Evolutionary conservation across 2,329 filamentous ascomycete genomes (phyloP), one percentile per base, ranked within the genome.

Genomic region (Madurella mycetomatis): DNA sequence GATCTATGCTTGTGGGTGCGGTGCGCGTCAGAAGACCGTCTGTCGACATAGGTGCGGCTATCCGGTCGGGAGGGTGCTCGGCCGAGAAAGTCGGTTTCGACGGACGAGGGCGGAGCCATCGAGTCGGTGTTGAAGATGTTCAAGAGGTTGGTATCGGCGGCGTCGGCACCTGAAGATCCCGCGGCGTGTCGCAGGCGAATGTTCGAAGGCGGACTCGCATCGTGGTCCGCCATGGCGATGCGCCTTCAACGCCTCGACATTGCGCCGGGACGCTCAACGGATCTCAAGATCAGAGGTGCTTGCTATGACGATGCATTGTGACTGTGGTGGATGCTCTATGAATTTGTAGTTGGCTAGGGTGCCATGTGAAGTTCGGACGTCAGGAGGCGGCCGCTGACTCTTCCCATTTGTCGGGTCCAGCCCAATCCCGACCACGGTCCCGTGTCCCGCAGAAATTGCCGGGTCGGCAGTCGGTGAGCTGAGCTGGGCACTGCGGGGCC

Each of bases 1-100:
- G 76, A 70, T 15, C 76, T 72, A 31, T 72, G 68, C 62, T 73
- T 79, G 50, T 75, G 69, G 41, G 70, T 60, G 45, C 66, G 70
- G 37, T 59, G 57, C 51, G 47, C 32, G 49, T 51, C 55, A 52
- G 54, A 58, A 32, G 51, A 58, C 17, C 63, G 62, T 15, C 55
- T 54, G 15, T 61, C 57, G 56, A 55, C 59, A 41, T 55, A 48
- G 41, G 45, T 47, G n/a, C 48, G 48, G 41, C 19, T 50, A 34
- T 50, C 52, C 9, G 51, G 32, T 13, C 43, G 48, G 30, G 57
- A 31, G 4, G 49, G 55, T 44, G 46, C 52, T 37, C 54, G 58
- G 18, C 17, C 31, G 12, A 42, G 51, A 7, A 40, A 43, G 11
- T 57, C 54, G 32, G 42, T 15, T 34, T 54, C 55, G 46, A 52